Conservation (phyloP, 2,329 filamentous ascomycete species). For the Dryadomyces quercivorus region DNA sequence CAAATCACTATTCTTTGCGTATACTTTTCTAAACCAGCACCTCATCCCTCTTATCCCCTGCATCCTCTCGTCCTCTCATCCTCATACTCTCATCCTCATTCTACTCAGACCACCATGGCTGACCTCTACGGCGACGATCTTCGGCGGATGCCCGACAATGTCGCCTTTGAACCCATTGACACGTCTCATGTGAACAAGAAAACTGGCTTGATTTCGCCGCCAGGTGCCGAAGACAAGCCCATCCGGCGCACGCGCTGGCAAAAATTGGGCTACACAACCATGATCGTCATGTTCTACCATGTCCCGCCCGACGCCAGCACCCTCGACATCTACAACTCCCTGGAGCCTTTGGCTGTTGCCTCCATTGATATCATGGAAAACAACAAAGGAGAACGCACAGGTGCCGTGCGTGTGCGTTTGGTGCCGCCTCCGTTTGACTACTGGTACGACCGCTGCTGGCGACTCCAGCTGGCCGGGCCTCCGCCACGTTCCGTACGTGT, state of each 20-base stretch:
- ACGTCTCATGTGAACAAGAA: background rate
- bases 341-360: conserved; percentile 19
- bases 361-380: conserved; percentile 44
- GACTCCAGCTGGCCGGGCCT: background rate
- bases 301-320: conserved; percentile 21
- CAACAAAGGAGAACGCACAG: conserved; percentile 23
- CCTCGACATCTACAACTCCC: conserved; percentile 36
- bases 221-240: conserved; percentile 7
- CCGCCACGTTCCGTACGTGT: background rate
- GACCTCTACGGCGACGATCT: background rate
- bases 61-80: too few relatives aligned
- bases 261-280: background rate
- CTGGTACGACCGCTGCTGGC: conserved; percentile 25
- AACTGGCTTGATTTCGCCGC: background rate
- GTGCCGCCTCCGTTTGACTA: conserved; percentile 39
- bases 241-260: background rate
- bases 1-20: too few relatives aligned
- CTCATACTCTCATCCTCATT: too few relatives aligned
- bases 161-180: background rate
- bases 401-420: conserved; percentile 39
- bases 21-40: background rate
- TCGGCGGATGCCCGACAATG: conserved; percentile 3
- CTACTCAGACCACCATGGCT: background rate
- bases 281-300: conserved; percentile 20
- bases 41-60: background rate